Base-by-base conservation (phyloP, 2,329 filamentous ascomycete species). In the Lithohypha guttulata region DNA sequence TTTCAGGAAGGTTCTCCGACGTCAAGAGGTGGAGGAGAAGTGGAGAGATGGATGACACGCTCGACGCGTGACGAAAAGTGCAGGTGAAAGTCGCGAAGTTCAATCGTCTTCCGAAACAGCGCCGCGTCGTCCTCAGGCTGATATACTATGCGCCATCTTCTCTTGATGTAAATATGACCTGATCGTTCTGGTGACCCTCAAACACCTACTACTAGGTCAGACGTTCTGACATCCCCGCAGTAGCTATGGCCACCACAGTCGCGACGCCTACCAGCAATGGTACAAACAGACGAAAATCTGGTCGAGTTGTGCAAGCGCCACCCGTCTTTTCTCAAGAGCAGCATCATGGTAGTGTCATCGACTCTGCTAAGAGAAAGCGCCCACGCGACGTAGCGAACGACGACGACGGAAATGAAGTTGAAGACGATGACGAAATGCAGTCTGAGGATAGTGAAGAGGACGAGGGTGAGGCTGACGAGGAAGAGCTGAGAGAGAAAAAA, bases 291-390 rank as follows among this genome's bases (percentile, higher is more conserved):
- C 57, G 63, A 47, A 64, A 62, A 47, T 68, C 64, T n/a, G 58
- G 61, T 34, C 61, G 64, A 44, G 53, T 55, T 39, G 58, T 59
- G 42, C 60, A 62, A 33, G 62, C 58, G 45, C 64, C 64, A 23
- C 59, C 62, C 39, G 40, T 63, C 15, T 65, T 61, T 40, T 63
- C 62, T 5, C 55, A 63, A 41, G 61, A 49, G 31, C 42, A 47
- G 14, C 52, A 58, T 42, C 53, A 54, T 36, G 49, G 49, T 36
- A 49, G 46, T 42, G 43, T 57, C 13, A 42, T 50, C 36, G 49
- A 55, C 39, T 49, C 58, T n/a, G 54, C 57, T 9, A 74, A 74
- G 55, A 65, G 70, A 45, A 74, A 74, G 55, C 62, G 66, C 42
- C 56, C 59, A 10, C 57, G 62, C 8, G 55, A 59, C 18, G 53